Conservation (phyloP, 768 basidiomycete genomes). For the Mrakia frigida region DNA sequence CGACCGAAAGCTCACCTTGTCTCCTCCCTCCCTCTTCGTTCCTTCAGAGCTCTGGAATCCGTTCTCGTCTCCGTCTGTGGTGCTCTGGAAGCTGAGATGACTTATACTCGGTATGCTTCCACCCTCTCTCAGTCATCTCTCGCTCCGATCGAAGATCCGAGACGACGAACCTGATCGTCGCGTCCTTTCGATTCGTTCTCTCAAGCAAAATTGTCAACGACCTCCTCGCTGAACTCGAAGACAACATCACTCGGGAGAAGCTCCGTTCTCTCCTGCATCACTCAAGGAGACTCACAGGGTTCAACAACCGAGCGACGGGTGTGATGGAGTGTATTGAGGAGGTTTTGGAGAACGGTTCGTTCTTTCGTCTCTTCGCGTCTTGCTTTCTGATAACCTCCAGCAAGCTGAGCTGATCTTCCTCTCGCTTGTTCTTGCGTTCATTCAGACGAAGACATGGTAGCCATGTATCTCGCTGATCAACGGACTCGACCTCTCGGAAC, state of each 20-base stretch:
- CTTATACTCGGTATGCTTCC: slow-evolving; percentile 57
- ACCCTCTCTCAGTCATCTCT: not conserved
- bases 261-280: slow-evolving; percentile 89
- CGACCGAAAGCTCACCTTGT: not conserved
- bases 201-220: slow-evolving; percentile 74
- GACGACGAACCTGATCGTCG: not conserved
- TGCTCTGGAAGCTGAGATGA: slow-evolving; percentile 93
- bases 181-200: not conserved
- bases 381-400: not conserved
- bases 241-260: slow-evolving; percentile 90
- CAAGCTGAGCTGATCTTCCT: not conserved
- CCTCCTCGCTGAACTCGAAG: slow-evolving; percentile 84
- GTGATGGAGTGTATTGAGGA: slow-evolving; percentile 88
- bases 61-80: slow-evolving; percentile 84
- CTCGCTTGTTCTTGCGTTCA: not conserved
- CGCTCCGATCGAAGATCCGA: not conserved
- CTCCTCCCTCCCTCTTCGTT: not conserved
- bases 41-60: slow-evolving; percentile 79
- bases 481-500: not conserved
- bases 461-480: slow-evolving; percentile 92
- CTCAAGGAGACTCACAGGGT: slow-evolving; percentile 76
- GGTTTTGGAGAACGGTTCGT: slow-evolving; percentile 75
- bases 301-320: slow-evolving; percentile 86
- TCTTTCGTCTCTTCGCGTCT: not conserved
- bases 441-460: slow-evolving; percentile 83